phyloP scores from a whole-genome alignment of 2,329 filamentous ascomycete genomes.

The Hymenoscyphus scutula region DNA sequence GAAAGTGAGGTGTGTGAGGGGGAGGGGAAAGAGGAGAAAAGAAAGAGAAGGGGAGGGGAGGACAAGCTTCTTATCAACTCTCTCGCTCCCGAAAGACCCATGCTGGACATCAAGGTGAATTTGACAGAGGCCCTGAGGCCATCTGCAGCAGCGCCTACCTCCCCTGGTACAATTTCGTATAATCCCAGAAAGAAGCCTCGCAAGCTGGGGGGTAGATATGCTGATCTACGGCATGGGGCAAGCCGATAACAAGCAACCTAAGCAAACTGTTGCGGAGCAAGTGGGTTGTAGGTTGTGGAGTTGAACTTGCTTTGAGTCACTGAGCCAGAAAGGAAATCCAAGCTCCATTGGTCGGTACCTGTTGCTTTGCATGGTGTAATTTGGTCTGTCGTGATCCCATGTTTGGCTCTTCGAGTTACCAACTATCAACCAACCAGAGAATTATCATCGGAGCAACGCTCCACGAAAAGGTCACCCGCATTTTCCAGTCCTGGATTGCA shows the following conservation, averaged over 20 bases:
- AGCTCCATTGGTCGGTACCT: constrained; percentile 11
- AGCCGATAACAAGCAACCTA: neutral
- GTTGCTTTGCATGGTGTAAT: neutral
- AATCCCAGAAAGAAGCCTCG: neutral
- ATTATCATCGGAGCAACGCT: neutral
- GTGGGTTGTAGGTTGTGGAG: neutral
- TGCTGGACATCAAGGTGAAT: constrained; percentile 5
- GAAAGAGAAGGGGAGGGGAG: constrained; percentile 6
- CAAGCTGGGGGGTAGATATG: neutral
- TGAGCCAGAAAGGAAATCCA: neutral
- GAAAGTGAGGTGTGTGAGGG: neutral
- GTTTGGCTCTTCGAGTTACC: constrained; percentile 2
- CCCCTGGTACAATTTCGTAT: constrained; percentile 11
- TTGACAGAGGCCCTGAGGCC: neutral
- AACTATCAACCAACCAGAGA: neutral
- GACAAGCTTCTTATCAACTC: constrained; percentile 13
- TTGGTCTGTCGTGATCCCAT: neutral
- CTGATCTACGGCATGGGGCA: neutral
- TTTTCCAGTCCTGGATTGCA: neutral
- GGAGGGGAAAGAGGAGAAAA: constrained; percentile 1
- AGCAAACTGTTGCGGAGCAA: neutral
- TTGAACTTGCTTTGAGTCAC: neutral
- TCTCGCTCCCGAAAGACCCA: constrained; percentile 5
- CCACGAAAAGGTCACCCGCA: neutral
- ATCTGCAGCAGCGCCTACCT: constrained; percentile 2